Conservation (phyloP, 495 filamentous ascomycete genomes). For the Neurospora sp. region DNA sequence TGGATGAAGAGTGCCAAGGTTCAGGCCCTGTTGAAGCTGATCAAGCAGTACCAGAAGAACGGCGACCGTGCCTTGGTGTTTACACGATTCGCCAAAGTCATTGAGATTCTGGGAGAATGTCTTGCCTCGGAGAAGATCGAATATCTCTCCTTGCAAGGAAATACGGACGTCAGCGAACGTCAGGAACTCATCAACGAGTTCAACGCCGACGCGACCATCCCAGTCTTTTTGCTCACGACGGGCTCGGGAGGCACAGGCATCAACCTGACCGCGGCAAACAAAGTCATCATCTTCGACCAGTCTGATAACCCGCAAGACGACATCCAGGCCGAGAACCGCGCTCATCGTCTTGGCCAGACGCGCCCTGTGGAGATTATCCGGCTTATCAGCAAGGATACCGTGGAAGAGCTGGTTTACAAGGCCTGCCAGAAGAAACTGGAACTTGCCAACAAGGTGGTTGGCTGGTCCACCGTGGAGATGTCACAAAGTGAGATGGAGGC, state of each 20-base stretch:
- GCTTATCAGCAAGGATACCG: slow-evolving; percentile 70
- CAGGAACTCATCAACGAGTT: slow-evolving; percentile 85
- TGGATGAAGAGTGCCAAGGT: slow-evolving; percentile 96
- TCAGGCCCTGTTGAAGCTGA: slow-evolving; percentile 59
- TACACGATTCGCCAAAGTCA: slow-evolving; percentile 82
- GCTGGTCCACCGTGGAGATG: slow-evolving; percentile 22
- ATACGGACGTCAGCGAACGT: slow-evolving; percentile 70
- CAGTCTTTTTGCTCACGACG: slow-evolving; percentile 86
- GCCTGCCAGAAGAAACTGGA: slow-evolving; percentile 85
- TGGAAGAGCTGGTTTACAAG: slow-evolving; percentile 87
- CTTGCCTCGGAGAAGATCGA: slow-evolving; percentile 61
- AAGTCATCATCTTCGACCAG: slow-evolving; percentile 94
- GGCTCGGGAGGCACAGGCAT: slow-evolving; percentile 92
- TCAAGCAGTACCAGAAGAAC: slow-evolving; percentile 61
- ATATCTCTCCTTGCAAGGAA: slow-evolving; percentile 76
- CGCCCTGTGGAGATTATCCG: slow-evolving; percentile 76
- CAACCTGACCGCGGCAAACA: slow-evolving; percentile 89
- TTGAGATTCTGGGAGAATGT: slow-evolving; percentile 79
- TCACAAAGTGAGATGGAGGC: slow-evolving; percentile 21
- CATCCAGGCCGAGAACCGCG: slow-evolving; percentile 90
- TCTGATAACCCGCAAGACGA: slow-evolving; percentile 96
- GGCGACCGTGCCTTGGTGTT: slow-evolving; percentile 86
- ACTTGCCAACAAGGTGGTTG: slow-evolving; percentile 71
- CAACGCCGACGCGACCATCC: slow-evolving; percentile 62
- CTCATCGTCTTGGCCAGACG: slow-evolving; percentile 87